Evolutionary conservation across 164 flowering plant genomes (phyloP), one percentile per base, ranked within the genome.

Genomic region (Aristolochia californica): DNA sequence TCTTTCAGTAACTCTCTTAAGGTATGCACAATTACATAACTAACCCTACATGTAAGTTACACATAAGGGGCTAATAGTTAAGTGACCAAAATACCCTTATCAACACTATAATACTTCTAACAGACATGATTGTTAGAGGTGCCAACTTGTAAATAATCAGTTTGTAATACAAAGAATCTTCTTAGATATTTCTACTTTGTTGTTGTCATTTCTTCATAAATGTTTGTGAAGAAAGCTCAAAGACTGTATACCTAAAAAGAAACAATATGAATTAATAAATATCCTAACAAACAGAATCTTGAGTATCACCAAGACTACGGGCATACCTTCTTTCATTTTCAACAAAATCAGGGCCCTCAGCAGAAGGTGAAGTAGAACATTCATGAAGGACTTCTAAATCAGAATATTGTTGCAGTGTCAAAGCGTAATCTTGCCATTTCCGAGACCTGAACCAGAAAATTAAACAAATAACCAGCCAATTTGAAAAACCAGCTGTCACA

Each of bases 271-370:
- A 50, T 48, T 48, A 8, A 18, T 17, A 21, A 12, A 34, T 20
- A 47, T 11, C 50, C 48, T 45, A 45, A 2, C 16, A 3, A 17
- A 47, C 50, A 20, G 22, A 53, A 53, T 53, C 13, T n/a, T 14
- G 57, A 17, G 22, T 10, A 30, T 16, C 16, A 15, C 13, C 17
- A 13, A 21, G 14, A 43, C 45, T 51, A 18, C 5, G 14, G 47
- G 43, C 49, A 17, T 68, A 93, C 98, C 94, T 85, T 77, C 88
- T 82, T 56, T 60, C 28, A 62, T 73, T 82, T 20, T 79, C 72
- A 26, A 88, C 80, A 65, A 93, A 93, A 69, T 93, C 94, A 24
- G 89, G 91, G 58, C 69, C 84, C 74, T 93, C 98, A 20, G 93
- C 91, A 60, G 34, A 70, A 65, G 98, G 98, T 51, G 98, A 93